Evolutionary conservation across 2,329 filamentous ascomycete species (phyloP).

Genomic region (Trichoderma hamatum): DNA sequence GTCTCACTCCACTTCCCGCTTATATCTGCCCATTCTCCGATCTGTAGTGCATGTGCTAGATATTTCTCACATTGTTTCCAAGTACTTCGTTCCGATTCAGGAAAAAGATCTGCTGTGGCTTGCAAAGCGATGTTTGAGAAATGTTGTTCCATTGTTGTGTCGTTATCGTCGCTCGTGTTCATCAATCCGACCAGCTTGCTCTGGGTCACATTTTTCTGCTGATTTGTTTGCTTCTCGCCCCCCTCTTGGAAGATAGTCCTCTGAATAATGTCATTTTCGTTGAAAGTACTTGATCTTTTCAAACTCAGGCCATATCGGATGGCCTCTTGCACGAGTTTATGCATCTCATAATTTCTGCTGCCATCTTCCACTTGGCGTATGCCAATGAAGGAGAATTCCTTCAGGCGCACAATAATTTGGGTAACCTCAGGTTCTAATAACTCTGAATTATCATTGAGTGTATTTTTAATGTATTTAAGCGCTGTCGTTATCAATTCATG

Average conservation of each 20-base stretch:
- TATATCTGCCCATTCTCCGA: neutral
- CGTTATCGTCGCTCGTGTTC: neutral
- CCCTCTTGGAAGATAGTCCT: too few species aligned
- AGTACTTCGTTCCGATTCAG: neutral
- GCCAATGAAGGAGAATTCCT: neutral
- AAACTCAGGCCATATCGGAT: neutral
- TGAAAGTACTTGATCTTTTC: neutral
- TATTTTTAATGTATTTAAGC: neutral
- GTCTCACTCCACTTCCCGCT: neutral
- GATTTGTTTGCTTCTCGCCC: neutral
- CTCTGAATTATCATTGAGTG: neutral
- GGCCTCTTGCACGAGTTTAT: conserved; percentile 11
- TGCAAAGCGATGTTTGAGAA: neutral
- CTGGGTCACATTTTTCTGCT: fast-evolving
- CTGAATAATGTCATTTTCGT: neutral
- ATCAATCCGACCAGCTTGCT: neutral
- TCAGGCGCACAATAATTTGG: neutral
- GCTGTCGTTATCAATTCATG: neutral
- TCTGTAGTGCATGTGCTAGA: neutral
- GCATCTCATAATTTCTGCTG: neutral
- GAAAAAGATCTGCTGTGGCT: neutral
- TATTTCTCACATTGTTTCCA: conserved; percentile 1
- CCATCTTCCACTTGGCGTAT: neutral
- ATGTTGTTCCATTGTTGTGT: neutral
- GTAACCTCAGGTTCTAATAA: neutral